Evolutionary conservation across 306 rosid genomes (phyloP), one percentile per base, ranked within the genome.

Genomic region (Casuarina cunninghamiana): DNA sequence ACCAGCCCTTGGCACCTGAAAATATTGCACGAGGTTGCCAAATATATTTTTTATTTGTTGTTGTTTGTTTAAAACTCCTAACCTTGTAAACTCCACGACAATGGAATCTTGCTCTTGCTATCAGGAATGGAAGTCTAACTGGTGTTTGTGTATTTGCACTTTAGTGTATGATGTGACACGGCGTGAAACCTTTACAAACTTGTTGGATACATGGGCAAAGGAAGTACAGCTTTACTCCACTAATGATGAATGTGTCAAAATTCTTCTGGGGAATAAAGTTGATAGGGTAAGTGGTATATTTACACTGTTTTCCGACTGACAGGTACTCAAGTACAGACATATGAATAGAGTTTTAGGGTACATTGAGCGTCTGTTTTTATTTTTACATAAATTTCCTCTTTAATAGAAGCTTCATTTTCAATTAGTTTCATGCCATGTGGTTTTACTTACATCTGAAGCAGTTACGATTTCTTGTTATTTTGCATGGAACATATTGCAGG

Each of bases 231-330:
- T 77, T 68, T 91, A 87, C 78, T 87, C 86, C 69, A 89, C 91
- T 7, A 85, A 89, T 77, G 85, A 21, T 1, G 96, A 93, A 43
- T 91, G 97, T 79, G 76, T 95, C 82, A 93, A 88, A 80, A 84
- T 95, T 83, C 83, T 95, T 70, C 90, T 95, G 3, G 99, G 99
- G 71, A 95, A 95, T 82, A 95, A 95, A 80, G 96, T 91, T 66
- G 99, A 95, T 80, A 89, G 85, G 90, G 99, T 95, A 84, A 74
- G 76, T 43, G 81, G 53, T 76, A 1, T 2, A 13, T 13, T 79
- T 53, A 57, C 51, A 63, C 45, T 71, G 38, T 69, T 61, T 74
- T 46, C 78, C 42, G 55, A 58, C 43, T 5, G 71, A 5, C 38
- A 53, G 68, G 17, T 66, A 54, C 10, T 43, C 54, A 53, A 51